Percentiles rank a stretch among this genome's conserved stretches.
Evolutionary conservation across 257 asterid species (phyloP).

Genomic region (Fraxinus americana): DNA sequence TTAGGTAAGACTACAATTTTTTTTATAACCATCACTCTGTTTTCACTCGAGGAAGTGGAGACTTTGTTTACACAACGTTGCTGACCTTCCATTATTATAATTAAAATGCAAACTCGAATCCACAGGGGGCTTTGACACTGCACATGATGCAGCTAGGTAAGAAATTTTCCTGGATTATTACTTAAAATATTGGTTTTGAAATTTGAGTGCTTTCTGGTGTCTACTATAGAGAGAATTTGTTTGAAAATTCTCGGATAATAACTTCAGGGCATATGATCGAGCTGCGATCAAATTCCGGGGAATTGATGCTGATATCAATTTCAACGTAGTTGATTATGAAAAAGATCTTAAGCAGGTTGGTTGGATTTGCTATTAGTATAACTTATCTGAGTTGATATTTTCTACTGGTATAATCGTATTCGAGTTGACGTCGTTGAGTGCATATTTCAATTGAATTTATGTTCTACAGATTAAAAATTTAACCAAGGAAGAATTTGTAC

Average conservation of each 20-base stretch:
- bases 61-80: constrained; percentile 8
- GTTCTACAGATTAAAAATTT: constrained; percentile 65
- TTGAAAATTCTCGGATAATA: constrained; percentile 14
- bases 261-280: constrained; percentile 86
- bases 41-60: background rate
- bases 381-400: background rate
- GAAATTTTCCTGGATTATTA: constrained; percentile 18
- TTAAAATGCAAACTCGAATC: constrained; percentile 14
- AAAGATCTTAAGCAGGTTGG: constrained; percentile 82
- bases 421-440: background rate
- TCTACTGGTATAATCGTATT: background rate
- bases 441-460: background rate
- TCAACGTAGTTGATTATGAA: constrained; percentile 70
- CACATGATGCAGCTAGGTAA: constrained; percentile 97
- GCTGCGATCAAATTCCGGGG: constrained; percentile 96
- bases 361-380: background rate
- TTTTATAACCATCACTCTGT: background rate
- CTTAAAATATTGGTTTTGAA: background rate
- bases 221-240: background rate
- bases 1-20: constrained; percentile 50
- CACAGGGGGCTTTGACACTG: constrained; percentile 95
- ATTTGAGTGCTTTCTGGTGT: constrained; percentile 12
- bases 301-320: constrained; percentile 90
- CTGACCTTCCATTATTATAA: constrained; percentile 22
- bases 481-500: constrained; percentile 91